Conservation (phyloP, 2,329 filamentous ascomycete genomes). For the Epichloe amarillans region DNA sequence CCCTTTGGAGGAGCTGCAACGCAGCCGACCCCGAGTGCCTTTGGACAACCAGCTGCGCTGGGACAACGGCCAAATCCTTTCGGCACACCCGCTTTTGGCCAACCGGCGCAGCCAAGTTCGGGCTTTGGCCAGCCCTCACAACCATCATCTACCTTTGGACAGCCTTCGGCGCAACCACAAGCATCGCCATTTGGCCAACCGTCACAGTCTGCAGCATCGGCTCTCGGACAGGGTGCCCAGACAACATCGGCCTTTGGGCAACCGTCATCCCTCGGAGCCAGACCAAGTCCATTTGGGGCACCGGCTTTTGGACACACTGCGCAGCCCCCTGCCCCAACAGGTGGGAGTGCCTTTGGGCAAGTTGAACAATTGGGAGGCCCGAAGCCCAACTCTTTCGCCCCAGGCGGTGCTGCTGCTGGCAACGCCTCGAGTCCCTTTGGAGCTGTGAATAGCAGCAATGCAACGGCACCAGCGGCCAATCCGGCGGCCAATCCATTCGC, state of each 20-base stretch:
- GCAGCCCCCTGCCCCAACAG: slow-evolving; percentile 9
- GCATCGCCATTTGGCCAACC: slow-evolving; percentile 27
- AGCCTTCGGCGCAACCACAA: slow-evolving; percentile 17
- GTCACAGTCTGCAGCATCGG: slow-evolving; percentile 20
- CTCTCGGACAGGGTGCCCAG: slow-evolving; percentile 31
- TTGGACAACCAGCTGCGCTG: slow-evolving; percentile 23
- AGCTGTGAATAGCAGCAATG: slow-evolving; percentile 9
- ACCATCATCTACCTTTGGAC: slow-evolving; percentile 27
- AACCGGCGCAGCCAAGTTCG: slow-evolving; percentile 19
- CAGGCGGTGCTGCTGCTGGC: slow-evolving; percentile 7
- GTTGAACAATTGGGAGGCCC: slow-evolving; percentile 23
- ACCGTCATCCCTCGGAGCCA: slow-evolving; percentile 20
- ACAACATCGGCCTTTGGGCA: slow-evolving; percentile 26
- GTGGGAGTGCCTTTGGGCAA: slow-evolving; percentile 18
- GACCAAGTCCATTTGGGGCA: slow-evolving; percentile 22
- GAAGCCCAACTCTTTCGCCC: slow-evolving; percentile 25
- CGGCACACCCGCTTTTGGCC: slow-evolving; percentile 20
- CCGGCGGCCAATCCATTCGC: slow-evolving; percentile 16
- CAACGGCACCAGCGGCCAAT: slow-evolving; percentile 9
- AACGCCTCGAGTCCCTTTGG: slow-evolving; percentile 13
- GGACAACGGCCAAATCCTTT: slow-evolving; percentile 23
- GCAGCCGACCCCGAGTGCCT: slow-evolving; percentile 19
- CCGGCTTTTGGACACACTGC: slow-evolving; percentile 23
- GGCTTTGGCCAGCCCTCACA: slow-evolving; percentile 14
- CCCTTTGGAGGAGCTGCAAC: slow-evolving; percentile 19